A percentile compares a stretch with the other conserved stretches of the same genome.
Evolutionary conservation across 1,284 basidiomycete species (phyloP).

Genomic region (Irpex lacteus): DNA sequence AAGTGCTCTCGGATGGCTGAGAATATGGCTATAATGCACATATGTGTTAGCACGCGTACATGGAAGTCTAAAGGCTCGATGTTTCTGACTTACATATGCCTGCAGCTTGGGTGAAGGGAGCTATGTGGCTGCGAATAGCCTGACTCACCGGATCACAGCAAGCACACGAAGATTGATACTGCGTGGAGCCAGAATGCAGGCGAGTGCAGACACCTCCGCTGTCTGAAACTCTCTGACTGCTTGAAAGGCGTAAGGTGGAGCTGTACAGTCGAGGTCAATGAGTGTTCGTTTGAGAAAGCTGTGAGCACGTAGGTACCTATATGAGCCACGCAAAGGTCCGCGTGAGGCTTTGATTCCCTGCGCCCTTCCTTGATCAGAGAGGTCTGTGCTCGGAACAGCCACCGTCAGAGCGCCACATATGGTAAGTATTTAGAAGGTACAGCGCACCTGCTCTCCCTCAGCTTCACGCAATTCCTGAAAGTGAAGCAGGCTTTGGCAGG

Average conservation of each 20-base stretch:
- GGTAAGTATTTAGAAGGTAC: too few relatives aligned
- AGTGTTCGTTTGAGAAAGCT: too few relatives aligned
- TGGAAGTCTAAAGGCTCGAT: not conserved
- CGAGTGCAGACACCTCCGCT: not conserved
- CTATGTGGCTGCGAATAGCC: not conserved
- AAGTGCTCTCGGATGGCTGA: not conserved
- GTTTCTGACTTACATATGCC: not conserved
- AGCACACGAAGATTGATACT: not conserved
- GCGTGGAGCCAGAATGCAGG: not conserved
- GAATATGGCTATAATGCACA: not conserved
- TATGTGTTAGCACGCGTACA: not conserved
- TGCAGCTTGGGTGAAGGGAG: not conserved
- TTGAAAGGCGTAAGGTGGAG: too few relatives aligned
- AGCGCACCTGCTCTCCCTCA: not conserved
- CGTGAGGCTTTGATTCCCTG: too few relatives aligned
- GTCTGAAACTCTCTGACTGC: too few relatives aligned
- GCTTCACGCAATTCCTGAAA: not conserved
- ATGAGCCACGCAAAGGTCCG: too few relatives aligned
- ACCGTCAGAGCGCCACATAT: too few relatives aligned
- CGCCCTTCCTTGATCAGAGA: too few relatives aligned
- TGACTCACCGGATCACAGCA: not conserved
- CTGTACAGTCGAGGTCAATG: too few relatives aligned
- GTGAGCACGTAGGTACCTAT: too few relatives aligned
- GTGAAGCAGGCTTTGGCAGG: not conserved
- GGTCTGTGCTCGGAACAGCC: too few relatives aligned